Conservation (phyloP, 805 yeast genomes). For the Metschnikowia lochheadii region DNA sequence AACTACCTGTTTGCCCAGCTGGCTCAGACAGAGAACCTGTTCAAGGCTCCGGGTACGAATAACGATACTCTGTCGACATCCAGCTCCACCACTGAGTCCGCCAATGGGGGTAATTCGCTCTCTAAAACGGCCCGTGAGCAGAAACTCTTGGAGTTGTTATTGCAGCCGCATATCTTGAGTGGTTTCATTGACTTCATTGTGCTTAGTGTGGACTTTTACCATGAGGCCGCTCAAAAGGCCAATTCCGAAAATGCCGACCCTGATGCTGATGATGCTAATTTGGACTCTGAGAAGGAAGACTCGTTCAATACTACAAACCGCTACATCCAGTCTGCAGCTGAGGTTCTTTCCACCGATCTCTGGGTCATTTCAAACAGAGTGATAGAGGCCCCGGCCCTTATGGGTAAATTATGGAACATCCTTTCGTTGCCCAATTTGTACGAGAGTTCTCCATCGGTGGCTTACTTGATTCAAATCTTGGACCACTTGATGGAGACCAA, state of each 20-base stretch:
- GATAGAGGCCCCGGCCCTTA: constrained; percentile 39
- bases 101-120: constrained; percentile 15
- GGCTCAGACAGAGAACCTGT: constrained; percentile 12
- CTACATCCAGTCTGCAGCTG: constrained; percentile 37
- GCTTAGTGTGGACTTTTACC: constrained; percentile 44
- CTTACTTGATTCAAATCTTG: constrained; percentile 55
- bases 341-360: constrained; percentile 36
- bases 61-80: constrained; percentile 32
- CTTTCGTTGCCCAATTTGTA: constrained; percentile 27
- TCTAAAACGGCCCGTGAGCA: constrained; percentile 36
- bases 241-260: constrained; percentile 12
- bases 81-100: constrained; percentile 30
- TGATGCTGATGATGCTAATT: neutral
- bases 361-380: constrained; percentile 43
- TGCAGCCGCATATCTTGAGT: constrained; percentile 70
- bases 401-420: constrained; percentile 41
- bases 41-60: constrained; percentile 9
- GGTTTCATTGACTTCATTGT: constrained; percentile 67
- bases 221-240: constrained; percentile 25
- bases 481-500: constrained; percentile 75
- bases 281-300: neutral
- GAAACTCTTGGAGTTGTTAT: constrained; percentile 70
- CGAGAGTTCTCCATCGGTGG: constrained; percentile 38
- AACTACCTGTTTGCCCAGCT: constrained; percentile 27
- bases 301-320: constrained; percentile 20